phyloP scores from a whole-genome alignment of 768 basidiomycete species.

The Pholiota conissans region DNA sequence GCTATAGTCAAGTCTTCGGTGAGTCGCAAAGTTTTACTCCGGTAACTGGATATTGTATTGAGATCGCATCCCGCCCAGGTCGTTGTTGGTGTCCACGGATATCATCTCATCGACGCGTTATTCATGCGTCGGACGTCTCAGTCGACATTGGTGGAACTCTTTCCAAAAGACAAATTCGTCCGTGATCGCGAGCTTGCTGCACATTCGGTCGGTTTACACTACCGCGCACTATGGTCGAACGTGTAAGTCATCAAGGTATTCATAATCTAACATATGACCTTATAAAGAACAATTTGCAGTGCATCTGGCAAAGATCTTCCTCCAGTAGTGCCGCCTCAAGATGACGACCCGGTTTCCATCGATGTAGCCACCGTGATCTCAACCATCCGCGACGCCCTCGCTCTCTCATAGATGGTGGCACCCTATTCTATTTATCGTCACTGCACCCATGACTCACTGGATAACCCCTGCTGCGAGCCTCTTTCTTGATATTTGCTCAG shows the following conservation, averaged over 20 bases:
- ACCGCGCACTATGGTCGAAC: conserved; percentile 58
- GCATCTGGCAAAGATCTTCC: conserved; percentile 28
- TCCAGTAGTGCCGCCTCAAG: conserved; percentile 22
- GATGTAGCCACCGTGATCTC: conserved; percentile 42
- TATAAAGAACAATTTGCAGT: too few species aligned
- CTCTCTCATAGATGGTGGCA: conserved; percentile 2
- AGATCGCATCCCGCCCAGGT: conserved; percentile 38
- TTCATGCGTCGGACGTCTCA: conserved; percentile 65
- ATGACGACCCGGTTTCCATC: conserved; percentile 30
- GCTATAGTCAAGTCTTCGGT: conserved; percentile 72
- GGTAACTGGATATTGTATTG: not conserved
- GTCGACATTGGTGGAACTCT: conserved; percentile 76
- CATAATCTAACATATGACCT: too few species aligned
- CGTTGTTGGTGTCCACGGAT: conserved; percentile 58
- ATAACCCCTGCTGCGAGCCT: not conserved
- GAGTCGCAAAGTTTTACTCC: conserved; percentile 22
- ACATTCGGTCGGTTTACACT: conserved; percentile 52
- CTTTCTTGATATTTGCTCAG: not conserved
- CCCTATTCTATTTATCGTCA: not conserved
- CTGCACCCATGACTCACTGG: not conserved
- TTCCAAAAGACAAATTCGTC: conserved; percentile 64
- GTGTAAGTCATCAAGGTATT: conserved; percentile 27
- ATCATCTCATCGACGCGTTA: conserved; percentile 64
- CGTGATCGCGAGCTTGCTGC: conserved; percentile 61
- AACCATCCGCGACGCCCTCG: conserved; percentile 29